Evolutionary conservation across 1,284 basidiomycete species (phyloP).

Genomic region (Meripilus lineatus): DNA sequence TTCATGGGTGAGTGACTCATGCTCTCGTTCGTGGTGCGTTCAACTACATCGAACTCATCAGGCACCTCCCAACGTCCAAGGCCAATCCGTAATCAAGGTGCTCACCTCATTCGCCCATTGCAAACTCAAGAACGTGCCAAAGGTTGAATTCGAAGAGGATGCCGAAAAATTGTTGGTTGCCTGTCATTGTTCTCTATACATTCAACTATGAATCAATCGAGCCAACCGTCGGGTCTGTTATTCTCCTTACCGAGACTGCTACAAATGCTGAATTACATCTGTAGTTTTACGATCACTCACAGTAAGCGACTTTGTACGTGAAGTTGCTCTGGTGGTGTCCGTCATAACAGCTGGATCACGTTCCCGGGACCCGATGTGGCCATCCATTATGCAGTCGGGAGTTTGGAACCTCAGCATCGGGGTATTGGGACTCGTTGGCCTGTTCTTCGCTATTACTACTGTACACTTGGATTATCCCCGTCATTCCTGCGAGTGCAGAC

Average conservation of each 20-base stretch:
- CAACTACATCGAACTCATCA: conserved; percentile 1
- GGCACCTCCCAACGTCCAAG: conserved; percentile 44
- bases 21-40: neutral
- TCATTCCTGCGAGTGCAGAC: conserved; percentile 82
- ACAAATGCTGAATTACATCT: conserved; percentile 80
- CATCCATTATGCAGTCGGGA: conserved; percentile 86
- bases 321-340: conserved; percentile 89
- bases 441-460: conserved; percentile 91
- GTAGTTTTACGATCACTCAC: conserved; percentile 96
- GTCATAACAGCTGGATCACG: conserved; percentile 98
- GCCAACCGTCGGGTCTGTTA: conserved; percentile 60
- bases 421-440: conserved; percentile 83
- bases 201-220: conserved; percentile 87
- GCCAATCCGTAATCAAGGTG: conserved; percentile 89
- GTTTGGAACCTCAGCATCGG: conserved; percentile 95
- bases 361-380: conserved; percentile 99
- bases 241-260: conserved; percentile 76
- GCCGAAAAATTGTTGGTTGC: conserved; percentile 68
- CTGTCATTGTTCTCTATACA: conserved; percentile 80
- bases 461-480: conserved; percentile 90
- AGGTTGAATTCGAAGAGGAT: conserved; percentile 73
- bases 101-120: conserved; percentile 87
- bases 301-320: conserved; percentile 91
- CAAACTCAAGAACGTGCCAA: conserved; percentile 84
- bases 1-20: conserved; percentile 77